Evolutionary conservation across 116 monocot genomes (phyloP).

Genomic region (Posidonia oceanica): DNA sequence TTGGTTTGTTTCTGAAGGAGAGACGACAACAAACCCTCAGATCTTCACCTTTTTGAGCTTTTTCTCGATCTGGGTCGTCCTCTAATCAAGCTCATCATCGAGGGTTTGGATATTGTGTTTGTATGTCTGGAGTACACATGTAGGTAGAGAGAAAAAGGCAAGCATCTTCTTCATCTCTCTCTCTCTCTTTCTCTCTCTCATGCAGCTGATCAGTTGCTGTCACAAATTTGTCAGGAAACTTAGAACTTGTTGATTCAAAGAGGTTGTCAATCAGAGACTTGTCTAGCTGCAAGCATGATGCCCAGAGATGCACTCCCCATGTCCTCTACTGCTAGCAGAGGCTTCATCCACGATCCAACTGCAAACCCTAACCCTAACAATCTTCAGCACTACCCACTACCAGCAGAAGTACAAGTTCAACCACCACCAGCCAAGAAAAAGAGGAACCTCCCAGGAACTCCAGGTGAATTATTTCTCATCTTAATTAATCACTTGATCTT

Average conservation of each 20-base stretch:
- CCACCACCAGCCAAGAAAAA: constrained; percentile 25
- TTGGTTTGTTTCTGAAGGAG: neutral
- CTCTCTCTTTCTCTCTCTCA: constrained; percentile 15
- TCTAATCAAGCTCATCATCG: neutral
- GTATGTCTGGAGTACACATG: no score
- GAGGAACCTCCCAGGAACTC: constrained; percentile 44
- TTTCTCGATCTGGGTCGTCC: neutral
- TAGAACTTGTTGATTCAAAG: neutral
- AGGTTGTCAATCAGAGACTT: neutral
- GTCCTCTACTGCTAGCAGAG: constrained; percentile 21
- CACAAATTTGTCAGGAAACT: neutral
- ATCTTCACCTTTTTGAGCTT: neutral
- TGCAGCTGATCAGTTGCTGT: neutral
- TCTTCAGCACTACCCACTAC: neutral
- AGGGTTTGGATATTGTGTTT: no score
- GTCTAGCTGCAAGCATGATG: constrained; percentile 9
- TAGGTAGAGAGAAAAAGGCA: no score
- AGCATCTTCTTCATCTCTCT: constrained; percentile 4
- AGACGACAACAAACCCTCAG: neutral
- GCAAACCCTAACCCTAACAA: constrained; percentile 24
- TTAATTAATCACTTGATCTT: neutral
- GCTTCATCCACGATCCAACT: constrained; percentile 17
- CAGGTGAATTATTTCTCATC: constrained; percentile 17
- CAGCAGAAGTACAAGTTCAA: neutral
- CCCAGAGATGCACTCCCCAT: constrained; percentile 23